Percentiles rank a stretch among this genome's conserved stretches.
These are phyloP conservation scores for Asterionellopsis glacialis DNA, from an alignment of 108 stramenopile genomes.

Conservation along the genomic window DNA sequence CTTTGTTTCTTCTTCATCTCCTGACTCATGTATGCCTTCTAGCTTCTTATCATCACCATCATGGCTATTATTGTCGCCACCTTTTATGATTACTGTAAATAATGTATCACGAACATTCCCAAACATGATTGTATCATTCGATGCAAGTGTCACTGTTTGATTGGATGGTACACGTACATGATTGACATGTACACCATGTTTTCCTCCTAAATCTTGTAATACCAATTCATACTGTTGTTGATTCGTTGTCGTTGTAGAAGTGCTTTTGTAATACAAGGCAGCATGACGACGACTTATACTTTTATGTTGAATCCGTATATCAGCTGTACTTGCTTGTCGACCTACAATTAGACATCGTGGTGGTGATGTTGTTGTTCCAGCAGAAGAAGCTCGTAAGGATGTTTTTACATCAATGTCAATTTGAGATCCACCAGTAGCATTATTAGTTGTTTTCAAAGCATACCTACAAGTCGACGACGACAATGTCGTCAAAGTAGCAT, in stretches of 20 bases:
- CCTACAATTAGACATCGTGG: conserved; percentile 43
- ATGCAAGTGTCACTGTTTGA: conserved; percentile 14
- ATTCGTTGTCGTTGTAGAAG: conserved; percentile 2
- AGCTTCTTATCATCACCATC: too few relatives aligned
- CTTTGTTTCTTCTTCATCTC: background rate
- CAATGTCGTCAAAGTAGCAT: conserved; percentile 7
- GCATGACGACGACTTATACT: conserved; percentile 66
- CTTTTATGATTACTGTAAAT: conserved; percentile 7
- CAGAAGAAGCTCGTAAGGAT: conserved; percentile 5
- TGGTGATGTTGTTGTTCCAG: background rate
- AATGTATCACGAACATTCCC: conserved; percentile 21
- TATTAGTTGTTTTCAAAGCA: background rate
- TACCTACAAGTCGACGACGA: background rate
- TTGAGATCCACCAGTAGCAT: background rate
- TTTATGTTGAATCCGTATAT: conserved; percentile 59
- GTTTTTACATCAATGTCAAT: background rate
- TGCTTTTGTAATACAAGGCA: conserved; percentile 47
- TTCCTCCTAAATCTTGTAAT: conserved; percentile 62
- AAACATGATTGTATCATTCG: conserved; percentile 28
- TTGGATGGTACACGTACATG: conserved; percentile 14
- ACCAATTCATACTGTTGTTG: conserved; percentile 16
- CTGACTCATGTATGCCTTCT: background rate
- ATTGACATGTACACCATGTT: conserved; percentile 57
- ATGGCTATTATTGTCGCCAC: too few relatives aligned
- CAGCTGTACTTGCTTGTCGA: conserved; percentile 50